Evolutionary conservation across 495 filamentous ascomycete genomes (phyloP).

Genomic region (Hamigera avellanea): DNA sequence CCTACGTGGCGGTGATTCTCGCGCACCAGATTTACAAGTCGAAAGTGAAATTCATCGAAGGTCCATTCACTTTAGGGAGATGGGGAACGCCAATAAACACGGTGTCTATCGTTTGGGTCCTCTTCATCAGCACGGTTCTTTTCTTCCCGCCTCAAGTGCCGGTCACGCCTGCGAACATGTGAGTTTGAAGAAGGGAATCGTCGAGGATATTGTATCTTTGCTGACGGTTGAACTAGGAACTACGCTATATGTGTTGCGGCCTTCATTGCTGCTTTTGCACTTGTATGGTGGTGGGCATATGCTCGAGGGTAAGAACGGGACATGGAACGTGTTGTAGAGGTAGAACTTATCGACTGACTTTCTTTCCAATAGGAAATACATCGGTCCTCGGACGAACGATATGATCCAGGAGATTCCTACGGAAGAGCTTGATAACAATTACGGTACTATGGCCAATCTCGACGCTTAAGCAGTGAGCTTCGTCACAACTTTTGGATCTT

Average conservation of each 20-base stretch:
- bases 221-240: slow-evolving; percentile 35
- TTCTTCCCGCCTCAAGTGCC: slow-evolving; percentile 54
- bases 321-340: too few relatives aligned
- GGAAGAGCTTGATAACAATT: slow-evolving; percentile 18
- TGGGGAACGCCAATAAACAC: slow-evolving; percentile 49
- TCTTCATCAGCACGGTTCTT: slow-evolving; percentile 55
- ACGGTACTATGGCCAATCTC: slow-evolving; percentile 9
- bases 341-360: too few relatives aligned
- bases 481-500: too few relatives aligned
- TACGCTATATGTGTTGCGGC: slow-evolving; percentile 56
- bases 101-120: slow-evolving; percentile 51
- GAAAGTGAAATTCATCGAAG: slow-evolving; percentile 47
- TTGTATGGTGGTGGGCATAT: slow-evolving; percentile 55
- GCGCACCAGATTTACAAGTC: slow-evolving; percentile 49
- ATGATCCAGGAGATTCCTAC: slow-evolving; percentile 25
- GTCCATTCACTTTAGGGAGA: slow-evolving; percentile 52
- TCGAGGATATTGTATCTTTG: neutral
- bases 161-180: slow-evolving; percentile 54
- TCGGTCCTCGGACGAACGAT: slow-evolving; percentile 44
- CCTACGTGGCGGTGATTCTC: slow-evolving; percentile 57
- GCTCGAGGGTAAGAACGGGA: slow-evolving; percentile 39
- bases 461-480: neutral
- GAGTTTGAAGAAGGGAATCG: slow-evolving; percentile 2
- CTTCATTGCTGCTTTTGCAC: slow-evolving; percentile 48
- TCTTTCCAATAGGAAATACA: slow-evolving; percentile 32